These are phyloP conservation scores for Tetrapisispora nanseiensis DNA, from an alignment of 805 yeast genomes.

Conservation along the genomic window DNA sequence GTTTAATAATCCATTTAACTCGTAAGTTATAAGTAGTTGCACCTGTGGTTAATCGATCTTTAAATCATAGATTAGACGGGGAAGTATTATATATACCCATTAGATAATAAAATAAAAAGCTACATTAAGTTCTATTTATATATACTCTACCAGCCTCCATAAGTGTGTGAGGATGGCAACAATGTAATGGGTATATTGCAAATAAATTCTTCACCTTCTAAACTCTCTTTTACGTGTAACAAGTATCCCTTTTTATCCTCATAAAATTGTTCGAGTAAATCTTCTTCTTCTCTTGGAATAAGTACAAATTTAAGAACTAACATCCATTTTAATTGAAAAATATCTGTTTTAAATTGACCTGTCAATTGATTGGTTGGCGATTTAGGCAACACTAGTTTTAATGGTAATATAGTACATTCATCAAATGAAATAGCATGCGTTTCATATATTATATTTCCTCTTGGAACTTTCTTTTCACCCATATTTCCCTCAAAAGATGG, in stretches of 20 bases:
- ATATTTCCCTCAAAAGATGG: constrained; percentile 21
- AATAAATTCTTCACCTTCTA: constrained; percentile 34
- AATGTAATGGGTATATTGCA: constrained; percentile 38
- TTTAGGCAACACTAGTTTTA: constrained; percentile 24
- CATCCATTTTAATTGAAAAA: constrained; percentile 34
- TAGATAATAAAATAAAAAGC: too few species aligned
- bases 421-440: constrained; percentile 27
- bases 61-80: too few species aligned
- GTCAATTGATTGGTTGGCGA: constrained; percentile 30
- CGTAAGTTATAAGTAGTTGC: too few species aligned
- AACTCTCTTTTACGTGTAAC: constrained; percentile 25
- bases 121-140: background rate
- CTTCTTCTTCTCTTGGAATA: constrained; percentile 12
- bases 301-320: constrained; percentile 31
- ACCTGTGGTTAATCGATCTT: too few species aligned
- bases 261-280: constrained; percentile 21
- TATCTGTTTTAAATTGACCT: constrained; percentile 33
- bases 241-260: constrained; percentile 32
- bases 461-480: constrained; percentile 9
- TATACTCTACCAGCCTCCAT: constrained; percentile 37
- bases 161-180: constrained; percentile 37
- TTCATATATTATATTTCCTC: constrained; percentile 20
- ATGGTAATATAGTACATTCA: constrained; percentile 18
- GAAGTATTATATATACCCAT: too few species aligned
- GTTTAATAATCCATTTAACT: too few species aligned